Evolutionary conservation across 129 eudicot species (phyloP).

Genomic region (Flaveria sonorensis): DNA sequence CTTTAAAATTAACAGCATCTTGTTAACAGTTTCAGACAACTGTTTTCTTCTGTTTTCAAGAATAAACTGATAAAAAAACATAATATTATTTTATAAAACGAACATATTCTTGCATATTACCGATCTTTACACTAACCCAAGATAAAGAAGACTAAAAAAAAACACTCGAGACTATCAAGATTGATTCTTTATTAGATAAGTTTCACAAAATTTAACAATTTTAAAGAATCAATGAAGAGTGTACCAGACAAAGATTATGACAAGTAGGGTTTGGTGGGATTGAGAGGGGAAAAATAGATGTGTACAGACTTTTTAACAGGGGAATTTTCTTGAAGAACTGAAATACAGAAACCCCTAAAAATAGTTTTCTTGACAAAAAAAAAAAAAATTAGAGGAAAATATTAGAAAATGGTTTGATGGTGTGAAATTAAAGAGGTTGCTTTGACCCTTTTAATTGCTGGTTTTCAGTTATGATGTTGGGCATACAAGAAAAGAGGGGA

Average conservation of each 20-base stretch:
- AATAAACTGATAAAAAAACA: conserved; percentile 12
- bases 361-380: conserved; percentile 26
- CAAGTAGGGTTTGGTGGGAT: conserved; percentile 20
- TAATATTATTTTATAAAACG: conserved; percentile 8
- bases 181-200: conserved; percentile 22
- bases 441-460: conserved; percentile 34
- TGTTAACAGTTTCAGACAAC: conserved; percentile 42
- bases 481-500: conserved; percentile 16
- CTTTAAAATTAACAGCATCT: conserved; percentile 34
- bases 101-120: conserved; percentile 29
- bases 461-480: conserved; percentile 41
- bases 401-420: conserved; percentile 22
- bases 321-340: conserved; percentile 34
- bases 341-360: conserved; percentile 11
- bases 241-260: conserved; percentile 17
- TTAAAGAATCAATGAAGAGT: conserved; percentile 31
- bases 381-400: conserved; percentile 7
- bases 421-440: conserved; percentile 20
- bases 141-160: conserved; percentile 14
- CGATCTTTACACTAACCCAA: conserved; percentile 31
- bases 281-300: conserved; percentile 12
- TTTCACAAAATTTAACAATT: conserved; percentile 6
- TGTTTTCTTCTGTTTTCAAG: conserved; percentile 35
- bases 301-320: conserved; percentile 8
- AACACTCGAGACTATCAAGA: conserved; percentile 37